Evolutionary conservation across 106 monocot genomes (phyloP).

Genomic region (Phalaenopsis equestris): DNA sequence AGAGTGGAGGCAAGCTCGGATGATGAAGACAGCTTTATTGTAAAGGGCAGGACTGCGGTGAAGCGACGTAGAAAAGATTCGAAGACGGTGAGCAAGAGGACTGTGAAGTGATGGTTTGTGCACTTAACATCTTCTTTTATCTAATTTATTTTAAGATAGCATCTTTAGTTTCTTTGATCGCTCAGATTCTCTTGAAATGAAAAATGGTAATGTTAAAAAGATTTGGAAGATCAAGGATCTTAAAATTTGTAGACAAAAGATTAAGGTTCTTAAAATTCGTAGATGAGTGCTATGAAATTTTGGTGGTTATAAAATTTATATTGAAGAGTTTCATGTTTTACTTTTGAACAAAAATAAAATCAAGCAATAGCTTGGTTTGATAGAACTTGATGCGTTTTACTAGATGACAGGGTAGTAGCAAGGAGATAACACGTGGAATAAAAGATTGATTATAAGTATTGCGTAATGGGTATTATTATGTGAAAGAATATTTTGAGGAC

Average conservation of each 20-base stretch:
- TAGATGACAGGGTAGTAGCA: too few species aligned
- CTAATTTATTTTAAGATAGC: background rate
- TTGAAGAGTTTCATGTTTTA: background rate
- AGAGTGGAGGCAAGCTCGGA: background rate
- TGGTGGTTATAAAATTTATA: background rate
- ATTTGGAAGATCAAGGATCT: background rate
- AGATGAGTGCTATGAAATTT: background rate
- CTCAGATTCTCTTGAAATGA: background rate
- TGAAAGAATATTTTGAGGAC: too few species aligned
- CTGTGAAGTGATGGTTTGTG: background rate
- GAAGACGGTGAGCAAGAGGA: constrained; percentile 12
- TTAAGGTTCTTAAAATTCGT: background rate
- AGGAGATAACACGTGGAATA: too few species aligned
- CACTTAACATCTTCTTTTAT: background rate
- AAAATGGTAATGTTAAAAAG: background rate
- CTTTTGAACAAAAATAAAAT: background rate
- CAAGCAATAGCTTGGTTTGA: background rate
- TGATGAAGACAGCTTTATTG: constrained; percentile 30
- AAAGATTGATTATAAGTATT: too few species aligned
- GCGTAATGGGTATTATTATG: too few species aligned
- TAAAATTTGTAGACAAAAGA: background rate
- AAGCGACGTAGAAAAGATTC: constrained; percentile 11
- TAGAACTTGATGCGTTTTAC: background rate
- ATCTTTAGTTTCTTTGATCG: background rate
- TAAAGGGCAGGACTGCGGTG: constrained; percentile 18